phyloP scores from a whole-genome alignment of 73 alveolate species.

The Paramecium sexaurelia region DNA sequence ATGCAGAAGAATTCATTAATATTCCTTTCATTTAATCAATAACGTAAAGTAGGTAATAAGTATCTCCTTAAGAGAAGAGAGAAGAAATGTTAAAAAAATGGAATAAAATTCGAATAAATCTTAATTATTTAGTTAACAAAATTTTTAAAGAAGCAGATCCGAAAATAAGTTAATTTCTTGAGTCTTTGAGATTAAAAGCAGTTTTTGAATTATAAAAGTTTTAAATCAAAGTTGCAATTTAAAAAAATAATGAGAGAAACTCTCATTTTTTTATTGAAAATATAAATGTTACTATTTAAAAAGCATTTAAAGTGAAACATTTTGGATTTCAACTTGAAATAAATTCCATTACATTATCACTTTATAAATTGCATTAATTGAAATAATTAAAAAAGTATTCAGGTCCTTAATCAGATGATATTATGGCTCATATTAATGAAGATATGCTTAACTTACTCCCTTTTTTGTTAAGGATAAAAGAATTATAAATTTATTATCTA shows the following conservation, averaged over 20 bases:
- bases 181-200: not conserved
- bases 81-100: conserved; percentile 6
- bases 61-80: conserved; percentile 32
- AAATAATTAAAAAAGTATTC: not conserved
- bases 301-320: not conserved
- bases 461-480: not conserved
- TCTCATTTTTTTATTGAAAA: not conserved
- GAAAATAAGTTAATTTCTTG: not conserved
- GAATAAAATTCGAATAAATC: not conserved
- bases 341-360: not conserved
- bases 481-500: not conserved
- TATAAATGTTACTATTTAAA: not conserved
- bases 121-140: not conserved
- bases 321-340: not conserved
- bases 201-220: not conserved
- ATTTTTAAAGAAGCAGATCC: conserved; percentile 36
- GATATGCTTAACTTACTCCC: conserved; percentile 13
- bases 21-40: not conserved
- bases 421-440: not conserved
- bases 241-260: not conserved
- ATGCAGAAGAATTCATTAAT: conserved; percentile 29
- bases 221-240: not conserved
- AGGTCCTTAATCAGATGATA: not conserved
- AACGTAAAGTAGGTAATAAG: not conserved
- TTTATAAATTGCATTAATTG: not conserved